Evolutionary conservation across 2,329 filamentous ascomycete genomes (phyloP), one percentile per base, ranked within the genome.

Genomic region (Macroventuria anomochaeta): DNA sequence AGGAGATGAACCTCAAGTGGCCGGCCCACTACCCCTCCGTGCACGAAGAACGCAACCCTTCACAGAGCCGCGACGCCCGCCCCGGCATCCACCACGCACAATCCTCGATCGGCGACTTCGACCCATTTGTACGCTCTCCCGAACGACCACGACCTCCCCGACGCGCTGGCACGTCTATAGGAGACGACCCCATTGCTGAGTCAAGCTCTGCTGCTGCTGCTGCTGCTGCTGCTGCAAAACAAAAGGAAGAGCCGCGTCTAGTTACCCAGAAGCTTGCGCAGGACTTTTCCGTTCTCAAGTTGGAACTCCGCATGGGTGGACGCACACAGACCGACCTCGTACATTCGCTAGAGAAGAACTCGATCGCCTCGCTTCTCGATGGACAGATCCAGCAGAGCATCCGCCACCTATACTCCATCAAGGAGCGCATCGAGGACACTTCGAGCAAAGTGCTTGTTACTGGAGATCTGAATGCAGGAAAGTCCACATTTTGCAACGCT

Each of bases 401-500:
- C 70, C 91, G 92, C 65, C 95, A 99, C 75, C 83, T 99, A 1
- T 82, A 91, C 50, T 87, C 90, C 0, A 81, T 99, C 28, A 87
- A 92, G 55, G 95, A 97, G 62, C 88, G 95, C 46, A 99, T 99
- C 58, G 95, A 97, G 72, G 95, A 99, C 75, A 97, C 91, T 0
- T 91, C 93, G 4, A 97, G 93, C 77, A 99, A 99, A 75, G 95
- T 99, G 1, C 78, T 99, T 53, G 88, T 99, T 15, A 99, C 95
- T 0, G 95, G 95, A 68, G 95, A 99, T 72, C 77, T 99, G 47
- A 99, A 99, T 70, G 93, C 95, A 7, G 95, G 95, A 70, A 99
- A 99, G 73, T 99, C 95, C 3, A 99, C 95, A 0, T 99, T 99
- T 68, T 99, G 95, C 79, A 99, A 99, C 75, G 95, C 95, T n/a